Percentiles rank a stretch among this genome's conserved stretches.
phyloP scores from a whole-genome alignment of 805 yeast genomes.

The Sugiyamaella floridensis region DNA sequence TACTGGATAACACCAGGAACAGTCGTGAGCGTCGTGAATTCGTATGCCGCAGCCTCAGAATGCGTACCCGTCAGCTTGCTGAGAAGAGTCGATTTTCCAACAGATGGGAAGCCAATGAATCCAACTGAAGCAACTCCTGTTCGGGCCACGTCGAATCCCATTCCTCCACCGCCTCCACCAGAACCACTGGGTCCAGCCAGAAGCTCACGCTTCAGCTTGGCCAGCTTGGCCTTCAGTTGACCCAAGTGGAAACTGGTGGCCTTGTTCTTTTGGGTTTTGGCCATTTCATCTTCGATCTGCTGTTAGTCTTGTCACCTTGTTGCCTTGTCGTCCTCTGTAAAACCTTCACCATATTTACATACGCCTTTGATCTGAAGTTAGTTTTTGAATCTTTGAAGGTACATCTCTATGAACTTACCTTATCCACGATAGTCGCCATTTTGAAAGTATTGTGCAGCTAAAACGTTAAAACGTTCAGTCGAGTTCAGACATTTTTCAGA shows the following conservation, averaged over 20 bases:
- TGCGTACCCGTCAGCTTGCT: constrained; percentile 91
- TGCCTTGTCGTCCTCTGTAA: constrained; percentile 28
- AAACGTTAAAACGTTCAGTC: neutral
- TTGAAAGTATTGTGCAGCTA: constrained; percentile 8
- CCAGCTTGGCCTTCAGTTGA: constrained; percentile 91
- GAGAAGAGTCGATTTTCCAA: constrained; percentile 68
- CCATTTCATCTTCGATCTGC: constrained; percentile 93
- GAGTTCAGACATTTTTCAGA: neutral
- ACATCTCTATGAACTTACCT: constrained; percentile 23
- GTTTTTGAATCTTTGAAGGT: neutral
- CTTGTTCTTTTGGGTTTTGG: constrained; percentile 95
- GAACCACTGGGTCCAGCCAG: constrained; percentile 61
- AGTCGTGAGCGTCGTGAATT: constrained; percentile 93
- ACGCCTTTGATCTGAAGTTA: constrained; percentile 26
- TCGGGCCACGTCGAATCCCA: constrained; percentile 96
- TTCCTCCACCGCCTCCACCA: constrained; percentile 87
- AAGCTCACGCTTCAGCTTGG: constrained; percentile 88
- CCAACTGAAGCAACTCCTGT: constrained; percentile 98
- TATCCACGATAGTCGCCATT: constrained; percentile 64
- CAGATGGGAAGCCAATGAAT: constrained; percentile 97
- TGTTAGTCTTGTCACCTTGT: constrained; percentile 56
- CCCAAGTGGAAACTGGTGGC: constrained; percentile 97
- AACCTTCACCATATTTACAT: neutral
- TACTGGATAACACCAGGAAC: constrained; percentile 95
- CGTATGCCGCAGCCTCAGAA: constrained; percentile 95